These are phyloP conservation scores for Tulasnella sp. DNA, from an alignment of 768 basidiomycete genomes.

Conservation along the genomic window DNA sequence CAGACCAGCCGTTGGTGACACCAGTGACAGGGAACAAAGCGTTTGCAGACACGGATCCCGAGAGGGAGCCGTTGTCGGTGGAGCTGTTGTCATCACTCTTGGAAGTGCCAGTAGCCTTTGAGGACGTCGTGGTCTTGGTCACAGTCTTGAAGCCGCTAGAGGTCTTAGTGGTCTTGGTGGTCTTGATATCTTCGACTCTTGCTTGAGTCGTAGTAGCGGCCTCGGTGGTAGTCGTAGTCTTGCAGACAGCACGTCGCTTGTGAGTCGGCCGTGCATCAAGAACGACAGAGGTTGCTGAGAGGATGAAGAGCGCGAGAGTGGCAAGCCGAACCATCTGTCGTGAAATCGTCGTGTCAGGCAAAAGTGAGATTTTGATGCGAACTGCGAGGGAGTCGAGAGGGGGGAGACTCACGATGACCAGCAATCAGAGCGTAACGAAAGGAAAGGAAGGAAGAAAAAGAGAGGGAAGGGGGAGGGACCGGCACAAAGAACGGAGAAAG, in stretches of 20 bases:
- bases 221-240: not conserved
- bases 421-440: not conserved
- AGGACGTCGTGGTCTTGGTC: constrained; percentile 8
- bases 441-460: not conserved
- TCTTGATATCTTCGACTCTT: not conserved
- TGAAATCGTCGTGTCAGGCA: not conserved
- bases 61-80: not conserved
- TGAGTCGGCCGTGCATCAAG: constrained; percentile 7
- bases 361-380: not conserved
- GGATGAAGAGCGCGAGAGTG: constrained; percentile 3
- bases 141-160: not conserved
- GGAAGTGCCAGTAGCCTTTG: not conserved
- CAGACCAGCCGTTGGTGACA: constrained; percentile 35
- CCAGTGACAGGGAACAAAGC: constrained; percentile 31
- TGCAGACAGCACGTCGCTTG: not conserved
- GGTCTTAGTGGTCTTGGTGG: not conserved
- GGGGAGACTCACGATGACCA: not conserved
- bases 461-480: not conserved
- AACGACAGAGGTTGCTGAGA: constrained; percentile 5
- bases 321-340: constrained; percentile 7
- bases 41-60: not conserved
- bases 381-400: not conserved
- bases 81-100: not conserved
- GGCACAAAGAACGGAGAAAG: not conserved
- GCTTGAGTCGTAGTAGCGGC: not conserved